Conservation (phyloP, 202 grass and related monocot genomes). For the Setaria viridis region DNA sequence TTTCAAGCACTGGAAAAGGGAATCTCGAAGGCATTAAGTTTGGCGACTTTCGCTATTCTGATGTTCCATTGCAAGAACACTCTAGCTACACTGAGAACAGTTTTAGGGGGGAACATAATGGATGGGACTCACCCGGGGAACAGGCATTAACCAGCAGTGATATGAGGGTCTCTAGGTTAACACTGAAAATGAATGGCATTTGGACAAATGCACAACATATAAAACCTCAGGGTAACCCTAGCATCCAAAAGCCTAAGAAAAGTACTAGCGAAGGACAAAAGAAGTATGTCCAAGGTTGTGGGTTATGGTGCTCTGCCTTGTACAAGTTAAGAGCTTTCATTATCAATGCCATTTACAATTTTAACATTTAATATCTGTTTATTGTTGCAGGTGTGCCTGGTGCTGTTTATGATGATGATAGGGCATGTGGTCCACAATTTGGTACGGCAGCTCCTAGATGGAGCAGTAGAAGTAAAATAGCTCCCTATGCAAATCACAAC, state of each 20-base stretch:
- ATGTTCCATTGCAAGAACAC: conserved; percentile 48
- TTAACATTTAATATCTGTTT: conserved; percentile 33
- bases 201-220: conserved; percentile 56
- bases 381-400: conserved; percentile 39
- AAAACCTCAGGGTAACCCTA: conserved; percentile 55
- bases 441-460: conserved; percentile 42
- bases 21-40: conserved; percentile 79
- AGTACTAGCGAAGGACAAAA: conserved; percentile 54
- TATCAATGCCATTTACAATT: conserved; percentile 19
- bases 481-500: conserved; percentile 31
- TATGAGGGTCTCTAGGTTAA: conserved; percentile 41
- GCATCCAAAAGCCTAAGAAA: conserved; percentile 61
- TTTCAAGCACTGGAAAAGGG: conserved; percentile 31
- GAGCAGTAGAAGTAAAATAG: conserved; percentile 51
- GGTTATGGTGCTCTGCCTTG: conserved; percentile 22
- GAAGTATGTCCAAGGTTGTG: conserved; percentile 77
- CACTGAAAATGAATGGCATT: conserved; percentile 60
- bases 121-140: conserved; percentile 29
- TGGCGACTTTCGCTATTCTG: conserved; percentile 77
- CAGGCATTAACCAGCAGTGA: conserved; percentile 43
- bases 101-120: conserved; percentile 44
- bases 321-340: conserved; percentile 43
- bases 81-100: conserved; percentile 40
- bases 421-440: conserved; percentile 42
- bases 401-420: conserved; percentile 46